Conservation (phyloP, 345 rosid species). For the Clarkia xantiana region DNA sequence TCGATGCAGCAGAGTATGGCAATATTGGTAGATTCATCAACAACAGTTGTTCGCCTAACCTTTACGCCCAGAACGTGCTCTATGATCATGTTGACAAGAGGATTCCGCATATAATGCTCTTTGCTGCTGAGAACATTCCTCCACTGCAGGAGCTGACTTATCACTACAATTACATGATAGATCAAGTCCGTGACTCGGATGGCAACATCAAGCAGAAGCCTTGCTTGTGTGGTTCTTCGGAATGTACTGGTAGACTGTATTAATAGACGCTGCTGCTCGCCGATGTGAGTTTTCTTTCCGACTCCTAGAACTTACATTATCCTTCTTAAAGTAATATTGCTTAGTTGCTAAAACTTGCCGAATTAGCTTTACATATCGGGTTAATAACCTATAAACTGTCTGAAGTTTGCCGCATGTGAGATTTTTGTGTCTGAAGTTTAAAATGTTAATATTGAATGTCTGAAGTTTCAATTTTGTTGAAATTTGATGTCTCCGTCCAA, state of each 20-base stretch:
- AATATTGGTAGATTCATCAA: slow-evolving; percentile 78
- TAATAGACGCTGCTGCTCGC: slow-evolving; percentile 13
- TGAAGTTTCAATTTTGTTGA: no score
- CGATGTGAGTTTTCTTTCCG: no score
- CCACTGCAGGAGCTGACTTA: slow-evolving; percentile 80
- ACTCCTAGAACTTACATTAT: not conserved
- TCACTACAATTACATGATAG: slow-evolving; percentile 56
- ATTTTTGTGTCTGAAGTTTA: no score
- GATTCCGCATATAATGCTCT: slow-evolving; percentile 80
- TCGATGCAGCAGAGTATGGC: slow-evolving; percentile 65
- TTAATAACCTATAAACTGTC: no score
- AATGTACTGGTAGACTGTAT: slow-evolving; percentile 68
- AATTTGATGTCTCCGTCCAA: no score
- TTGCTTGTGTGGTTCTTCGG: slow-evolving; percentile 69
- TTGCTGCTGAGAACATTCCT: slow-evolving; percentile 76
- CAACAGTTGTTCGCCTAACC: slow-evolving; percentile 87
- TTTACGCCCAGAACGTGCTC: slow-evolving; percentile 79
- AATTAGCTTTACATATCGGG: no score
- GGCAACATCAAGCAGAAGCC: slow-evolving; percentile 59
- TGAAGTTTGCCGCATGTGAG: no score
- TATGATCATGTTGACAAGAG: slow-evolving; percentile 62
- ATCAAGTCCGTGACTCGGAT: slow-evolving; percentile 45
- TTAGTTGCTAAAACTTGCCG: no score
- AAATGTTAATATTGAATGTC: no score
- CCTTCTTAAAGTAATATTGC: no score